Evolutionary conservation across 179 eudicot genomes (phyloP).

Genomic region (Spergularia azorica): DNA sequence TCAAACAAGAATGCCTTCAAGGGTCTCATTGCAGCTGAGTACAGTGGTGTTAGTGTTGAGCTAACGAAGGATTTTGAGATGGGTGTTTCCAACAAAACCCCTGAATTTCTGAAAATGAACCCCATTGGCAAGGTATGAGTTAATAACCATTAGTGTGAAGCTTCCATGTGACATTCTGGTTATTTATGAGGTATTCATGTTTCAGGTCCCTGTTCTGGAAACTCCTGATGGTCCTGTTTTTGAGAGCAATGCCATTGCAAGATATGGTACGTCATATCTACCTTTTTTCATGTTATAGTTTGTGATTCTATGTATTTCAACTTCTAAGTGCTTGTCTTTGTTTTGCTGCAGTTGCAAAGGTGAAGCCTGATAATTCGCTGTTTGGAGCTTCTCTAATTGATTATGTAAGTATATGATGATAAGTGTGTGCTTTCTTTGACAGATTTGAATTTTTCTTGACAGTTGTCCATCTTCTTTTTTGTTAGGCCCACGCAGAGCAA

Average conservation of each 20-base stretch:
- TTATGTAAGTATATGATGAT: conserved; percentile 38
- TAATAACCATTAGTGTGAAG: not conserved
- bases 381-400: conserved; percentile 54
- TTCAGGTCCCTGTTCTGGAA: conserved; percentile 79
- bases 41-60: conserved; percentile 62
- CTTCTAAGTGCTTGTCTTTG: not conserved
- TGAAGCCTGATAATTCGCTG: conserved; percentile 46
- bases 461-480: not conserved
- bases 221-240: conserved; percentile 75
- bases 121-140: conserved; percentile 82
- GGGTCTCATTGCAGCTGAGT: conserved; percentile 88
- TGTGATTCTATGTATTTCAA: not conserved
- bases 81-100: conserved; percentile 88
- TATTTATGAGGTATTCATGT: not conserved
- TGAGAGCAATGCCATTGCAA: conserved; percentile 86
- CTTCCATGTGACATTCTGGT: not conserved
- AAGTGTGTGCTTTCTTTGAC: not conserved
- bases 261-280: conserved; percentile 47
- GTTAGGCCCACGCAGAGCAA: conserved; percentile 58
- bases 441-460: not conserved
- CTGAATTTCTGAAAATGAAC: conserved; percentile 83
- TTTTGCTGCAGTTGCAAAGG: conserved; percentile 42
- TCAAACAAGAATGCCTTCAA: conserved; percentile 77
- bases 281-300: not conserved
- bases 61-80: conserved; percentile 60